Evolutionary conservation across 2,329 filamentous ascomycete genomes (phyloP).

Genomic region (Spiromastix sp.): DNA sequence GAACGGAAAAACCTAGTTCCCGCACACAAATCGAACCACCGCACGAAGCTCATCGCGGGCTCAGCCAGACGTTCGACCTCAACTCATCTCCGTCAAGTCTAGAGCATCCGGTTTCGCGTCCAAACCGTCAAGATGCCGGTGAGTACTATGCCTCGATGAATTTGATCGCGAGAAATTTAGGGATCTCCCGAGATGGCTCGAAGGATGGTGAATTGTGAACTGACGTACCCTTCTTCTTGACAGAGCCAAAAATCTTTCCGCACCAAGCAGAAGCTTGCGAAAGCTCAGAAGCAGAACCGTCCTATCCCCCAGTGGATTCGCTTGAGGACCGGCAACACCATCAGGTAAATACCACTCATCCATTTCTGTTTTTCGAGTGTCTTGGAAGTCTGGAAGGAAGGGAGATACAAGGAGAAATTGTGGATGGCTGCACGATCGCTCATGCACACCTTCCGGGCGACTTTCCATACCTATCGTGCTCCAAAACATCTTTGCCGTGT

Average conservation of each 20-base stretch:
- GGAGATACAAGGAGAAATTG: not conserved
- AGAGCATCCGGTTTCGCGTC: constrained; percentile 2
- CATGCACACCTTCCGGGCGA: not conserved
- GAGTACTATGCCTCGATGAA: constrained; percentile 23
- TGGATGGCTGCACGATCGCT: not conserved
- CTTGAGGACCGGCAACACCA: constrained; percentile 96
- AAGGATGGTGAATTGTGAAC: no score
- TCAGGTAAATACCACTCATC: constrained; percentile 62
- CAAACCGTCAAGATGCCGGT: constrained; percentile 47
- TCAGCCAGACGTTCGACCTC: constrained; percentile 26
- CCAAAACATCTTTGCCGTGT: no score
- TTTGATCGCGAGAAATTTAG: no score
- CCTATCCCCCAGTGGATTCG: constrained; percentile 99
- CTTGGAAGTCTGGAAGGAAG: not conserved
- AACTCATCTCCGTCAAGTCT: constrained; percentile 24
- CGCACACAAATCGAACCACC: no score
- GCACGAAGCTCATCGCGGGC: no score
- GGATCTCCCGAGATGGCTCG: no score
- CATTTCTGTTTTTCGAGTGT: constrained; percentile 6
- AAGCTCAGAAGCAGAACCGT: constrained; percentile 99
- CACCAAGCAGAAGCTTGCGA: constrained; percentile 99
- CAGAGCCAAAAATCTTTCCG: constrained; percentile 99
- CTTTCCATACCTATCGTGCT: no score
- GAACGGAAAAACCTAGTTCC: no score
- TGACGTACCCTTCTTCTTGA: constrained; percentile 15